phyloP scores from a whole-genome alignment of 225 moss, liverwort and hornwort species.

The Sphagnum tenellum region DNA sequence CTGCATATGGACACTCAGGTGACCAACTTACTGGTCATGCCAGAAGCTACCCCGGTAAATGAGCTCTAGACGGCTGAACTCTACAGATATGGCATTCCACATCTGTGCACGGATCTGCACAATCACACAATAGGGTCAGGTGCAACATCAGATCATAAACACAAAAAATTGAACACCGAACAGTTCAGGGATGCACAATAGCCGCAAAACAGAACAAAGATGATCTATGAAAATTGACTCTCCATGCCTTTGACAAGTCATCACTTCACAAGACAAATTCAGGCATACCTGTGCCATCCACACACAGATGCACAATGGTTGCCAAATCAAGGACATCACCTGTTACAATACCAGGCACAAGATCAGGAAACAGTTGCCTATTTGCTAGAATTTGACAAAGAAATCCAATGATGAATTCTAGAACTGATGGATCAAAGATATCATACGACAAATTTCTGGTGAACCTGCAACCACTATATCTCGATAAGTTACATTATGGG shows the following conservation, averaged over 20 bases:
- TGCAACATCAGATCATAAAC: no score
- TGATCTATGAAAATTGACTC: no score
- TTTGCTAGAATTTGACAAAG: no score
- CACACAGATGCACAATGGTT: constrained; percentile 75
- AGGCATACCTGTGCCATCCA: constrained; percentile 90
- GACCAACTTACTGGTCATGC: constrained; percentile 69
- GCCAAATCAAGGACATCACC: constrained; percentile 89
- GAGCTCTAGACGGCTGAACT: constrained; percentile 65
- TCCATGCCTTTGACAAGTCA: no score
- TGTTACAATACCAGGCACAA: constrained; percentile 6
- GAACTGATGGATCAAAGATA: neutral
- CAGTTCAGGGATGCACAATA: no score
- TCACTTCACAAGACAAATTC: no score
- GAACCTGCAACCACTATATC: neutral
- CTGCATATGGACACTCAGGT: no score
- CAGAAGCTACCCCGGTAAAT: constrained; percentile 95
- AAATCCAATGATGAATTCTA: neutral
- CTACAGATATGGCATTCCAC: constrained; percentile 59
- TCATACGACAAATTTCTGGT: neutral
- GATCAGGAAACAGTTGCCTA: no score
- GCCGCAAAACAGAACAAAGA: no score
- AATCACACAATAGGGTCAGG: no score
- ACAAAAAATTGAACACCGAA: no score
- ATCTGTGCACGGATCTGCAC: constrained; percentile 75
- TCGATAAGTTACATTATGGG: neutral